Evolutionary conservation across 139 green algal species (phyloP).

Genomic region (Chlamydomonas sp.): DNA sequence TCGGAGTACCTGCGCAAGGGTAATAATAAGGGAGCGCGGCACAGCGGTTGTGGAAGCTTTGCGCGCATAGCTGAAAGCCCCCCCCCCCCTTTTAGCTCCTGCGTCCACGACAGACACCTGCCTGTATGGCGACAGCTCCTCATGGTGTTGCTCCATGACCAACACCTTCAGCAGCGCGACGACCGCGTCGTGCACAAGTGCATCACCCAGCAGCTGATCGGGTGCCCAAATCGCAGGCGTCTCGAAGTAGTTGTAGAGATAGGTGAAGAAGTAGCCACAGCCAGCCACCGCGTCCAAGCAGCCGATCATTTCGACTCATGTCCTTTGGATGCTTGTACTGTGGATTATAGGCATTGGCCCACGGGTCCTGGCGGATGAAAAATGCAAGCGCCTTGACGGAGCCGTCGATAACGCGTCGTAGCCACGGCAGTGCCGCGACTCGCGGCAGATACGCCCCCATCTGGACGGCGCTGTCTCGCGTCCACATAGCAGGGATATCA

Average conservation of each 20-base stretch:
- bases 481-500: constrained; percentile 52
- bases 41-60: too few species aligned
- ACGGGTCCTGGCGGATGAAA: constrained; percentile 57
- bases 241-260: constrained; percentile 52
- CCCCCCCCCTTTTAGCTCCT: neutral
- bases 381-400: constrained; percentile 35
- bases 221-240: constrained; percentile 23
- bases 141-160: constrained; percentile 43
- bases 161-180: constrained; percentile 35
- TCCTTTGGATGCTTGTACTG: constrained; percentile 12
- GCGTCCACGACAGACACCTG: neutral
- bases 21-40: neutral
- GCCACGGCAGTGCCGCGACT: constrained; percentile 23
- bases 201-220: constrained; percentile 22
- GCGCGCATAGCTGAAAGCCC: neutral
- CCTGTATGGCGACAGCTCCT: constrained; percentile 37
- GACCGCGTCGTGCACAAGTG: constrained; percentile 42
- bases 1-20: constrained; percentile 37
- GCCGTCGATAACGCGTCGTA: constrained; percentile 39
- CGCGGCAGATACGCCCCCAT: constrained; percentile 46
- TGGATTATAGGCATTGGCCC: constrained; percentile 48
- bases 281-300: constrained; percentile 41
- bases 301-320: neutral
- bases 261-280: constrained; percentile 52
- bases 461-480: constrained; percentile 47